Evolutionary conservation across 2,329 filamentous ascomycete species (phyloP), one percentile per base, ranked within the genome.

Genomic region (Ploettnerulaceae sp.): DNA sequence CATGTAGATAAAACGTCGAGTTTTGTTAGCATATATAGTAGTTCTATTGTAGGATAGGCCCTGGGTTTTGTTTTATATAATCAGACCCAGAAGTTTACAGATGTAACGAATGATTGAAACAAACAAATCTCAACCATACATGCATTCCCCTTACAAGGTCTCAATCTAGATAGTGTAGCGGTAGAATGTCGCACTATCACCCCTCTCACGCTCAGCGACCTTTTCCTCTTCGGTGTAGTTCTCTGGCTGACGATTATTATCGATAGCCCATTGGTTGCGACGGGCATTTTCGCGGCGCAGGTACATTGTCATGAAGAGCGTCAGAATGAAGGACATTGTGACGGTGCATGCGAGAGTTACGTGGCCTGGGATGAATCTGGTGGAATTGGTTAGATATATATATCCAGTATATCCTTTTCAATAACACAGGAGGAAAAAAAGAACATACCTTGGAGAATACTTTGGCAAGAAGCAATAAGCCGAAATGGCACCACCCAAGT

Each of bases 401-500:
- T 8, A 32, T 2, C n/a, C n/a, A n/a, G n/a, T n/a, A n/a, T n/a
- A n/a, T n/a, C n/a, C n/a, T n/a, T n/a, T n/a, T n/a, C n/a, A n/a
- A n/a, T n/a, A n/a, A n/a, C n/a, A n/a, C n/a, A n/a, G n/a, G n/a
- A n/a, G 29, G n/a, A 7, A 28, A 7, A 24, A 52, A n/a, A 12
- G 9, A 26, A 29, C 34, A 14, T 51, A 57, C 55, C 55, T 43
- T 7, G 55, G 55, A 12, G 38, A 34, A 33, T 75, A 67, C 25
- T 67, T 66, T 24, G 63, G 48, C 12, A 70, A 59, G 51, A 72
- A 77, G 14, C 76, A 67, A 51, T 71, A 75, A 5, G 68, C 66
- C 1, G 73, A 67, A 43, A 77, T 65, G 77, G 48, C 38, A 35
- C 89, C 89, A 62, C 94, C 94, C 34, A 95, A 71, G 62, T 95